A percentile compares a stretch with the other conserved stretches of the same genome.
phyloP scores from a whole-genome alignment of 73 alveolate genomes.

The Paramecium bursaria region DNA sequence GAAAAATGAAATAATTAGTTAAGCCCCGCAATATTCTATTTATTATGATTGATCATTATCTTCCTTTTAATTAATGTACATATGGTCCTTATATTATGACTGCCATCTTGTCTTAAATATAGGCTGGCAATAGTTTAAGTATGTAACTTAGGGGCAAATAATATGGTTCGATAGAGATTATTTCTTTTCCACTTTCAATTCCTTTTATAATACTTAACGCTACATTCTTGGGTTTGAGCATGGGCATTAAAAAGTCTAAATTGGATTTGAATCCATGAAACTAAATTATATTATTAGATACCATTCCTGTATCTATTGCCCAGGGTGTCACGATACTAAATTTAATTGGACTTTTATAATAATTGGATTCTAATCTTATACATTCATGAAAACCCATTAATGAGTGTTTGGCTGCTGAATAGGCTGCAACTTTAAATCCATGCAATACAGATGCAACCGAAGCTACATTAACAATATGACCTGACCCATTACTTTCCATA shows the following conservation, averaged over 20 bases:
- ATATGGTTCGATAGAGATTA: conserved; percentile 24
- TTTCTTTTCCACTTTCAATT: conserved; percentile 34
- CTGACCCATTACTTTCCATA: neutral
- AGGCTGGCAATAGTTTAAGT: too few species aligned
- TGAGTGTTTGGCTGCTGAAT: too few species aligned
- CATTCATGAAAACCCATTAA: conserved; percentile 46
- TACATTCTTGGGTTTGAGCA: neutral
- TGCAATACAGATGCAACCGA: conserved; percentile 8
- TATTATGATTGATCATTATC: too few species aligned
- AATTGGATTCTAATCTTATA: conserved; percentile 32
- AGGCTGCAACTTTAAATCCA: conserved; percentile 45
- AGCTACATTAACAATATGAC: conserved; percentile 24
- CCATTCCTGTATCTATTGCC: conserved; percentile 44
- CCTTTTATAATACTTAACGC: conserved; percentile 20
- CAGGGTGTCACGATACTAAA: conserved; percentile 21
- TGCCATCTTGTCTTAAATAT: too few species aligned
- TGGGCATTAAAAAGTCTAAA: neutral
- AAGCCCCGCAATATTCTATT: too few species aligned
- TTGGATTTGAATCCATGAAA: conserved; percentile 12
- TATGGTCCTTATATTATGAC: too few species aligned
- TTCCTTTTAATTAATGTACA: too few species aligned
- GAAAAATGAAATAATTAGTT: too few species aligned
- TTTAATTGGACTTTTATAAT: conserved; percentile 4
- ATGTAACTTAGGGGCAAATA: too few species aligned
- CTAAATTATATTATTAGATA: neutral